Evolutionary conservation across 805 yeast genomes (phyloP), one percentile per base, ranked within the genome.

Genomic region (Saturnispora kantuleensis): DNA sequence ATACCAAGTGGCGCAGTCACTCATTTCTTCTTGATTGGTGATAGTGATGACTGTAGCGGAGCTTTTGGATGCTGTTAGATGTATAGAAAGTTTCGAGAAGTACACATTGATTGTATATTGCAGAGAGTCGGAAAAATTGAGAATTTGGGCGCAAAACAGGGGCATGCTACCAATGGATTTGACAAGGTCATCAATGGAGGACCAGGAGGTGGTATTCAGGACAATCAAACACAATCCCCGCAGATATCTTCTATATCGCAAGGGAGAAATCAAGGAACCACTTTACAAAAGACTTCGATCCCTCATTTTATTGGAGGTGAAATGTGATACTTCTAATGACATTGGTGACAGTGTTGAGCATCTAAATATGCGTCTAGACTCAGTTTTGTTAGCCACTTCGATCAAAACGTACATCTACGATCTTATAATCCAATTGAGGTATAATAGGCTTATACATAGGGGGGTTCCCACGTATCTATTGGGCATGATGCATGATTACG

Each of bases 391-490:
- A 18, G 45, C 32, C 7, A 35, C 41, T 2, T 37, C 41, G 10
- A 37, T 79, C 29, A 56, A 56, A 37, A 56, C 80, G 5, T 80
- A 79, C 51, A 68, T 76, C 48, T 74, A 76, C 48, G 84, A 79
- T 55, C 66, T 80, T 11, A 56, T 76, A 2, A 64, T 78, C 2
- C 74, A 69, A 52, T 52, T 73, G 2, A 61, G 86, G 37, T 68
- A 69, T 43, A 81, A 79, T 52, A 55, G 85, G 35, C 69, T 76
- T 56, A 76, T 77, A 2, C 48, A 54, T 17, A 65, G 69, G 1
- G 85, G 85, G 0, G 54, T 78, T 0, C 70, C 79, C 1, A 75
- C 81, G 0, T 56, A 59, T 41, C 61, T 72, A 2, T 56, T 70
- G 10, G 47, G 55, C 2, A 79, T 76, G 41, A 57, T 77, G 32